Conservation (phyloP, 202 grass and related monocot genomes). For the Setaria italica region DNA sequence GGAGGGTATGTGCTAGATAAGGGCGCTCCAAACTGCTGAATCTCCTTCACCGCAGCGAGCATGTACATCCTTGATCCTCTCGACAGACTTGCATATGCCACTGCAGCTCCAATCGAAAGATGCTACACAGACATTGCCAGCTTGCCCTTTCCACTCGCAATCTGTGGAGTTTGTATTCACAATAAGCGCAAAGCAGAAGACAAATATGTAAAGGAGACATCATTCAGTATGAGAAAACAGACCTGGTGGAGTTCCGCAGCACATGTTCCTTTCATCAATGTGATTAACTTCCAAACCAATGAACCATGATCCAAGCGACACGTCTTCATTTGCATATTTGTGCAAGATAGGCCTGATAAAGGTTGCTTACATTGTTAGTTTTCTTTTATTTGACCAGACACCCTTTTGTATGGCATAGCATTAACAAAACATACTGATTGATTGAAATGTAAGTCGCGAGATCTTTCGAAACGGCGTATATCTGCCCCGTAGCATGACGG, state of each 20-base stretch:
- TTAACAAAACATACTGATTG: constrained; percentile 67
- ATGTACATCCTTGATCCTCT: constrained; percentile 85
- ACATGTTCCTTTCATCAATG: constrained; percentile 89
- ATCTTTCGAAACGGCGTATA: constrained; percentile 88
- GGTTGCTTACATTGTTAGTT: constrained; percentile 31
- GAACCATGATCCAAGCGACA: constrained; percentile 87
- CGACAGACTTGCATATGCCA: constrained; percentile 90
- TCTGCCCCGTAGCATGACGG: constrained; percentile 88
- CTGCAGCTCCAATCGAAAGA: constrained; percentile 96
- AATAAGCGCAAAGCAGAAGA: constrained; percentile 24
- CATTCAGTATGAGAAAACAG: constrained; percentile 7
- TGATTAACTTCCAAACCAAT: constrained; percentile 87
- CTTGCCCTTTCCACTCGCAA: constrained; percentile 90
- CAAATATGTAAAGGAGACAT: not conserved
- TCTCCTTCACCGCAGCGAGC: constrained; percentile 75
- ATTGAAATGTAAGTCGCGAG: constrained; percentile 92
- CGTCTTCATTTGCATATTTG: constrained; percentile 95
- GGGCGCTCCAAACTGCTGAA: constrained; percentile 70
- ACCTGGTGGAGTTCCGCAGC: constrained; percentile 94
- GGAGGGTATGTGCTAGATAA: constrained; percentile 47
- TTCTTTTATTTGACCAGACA: not conserved
- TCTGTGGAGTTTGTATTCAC: constrained; percentile 40
- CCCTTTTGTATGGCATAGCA: constrained; percentile 18
- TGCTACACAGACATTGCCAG: constrained; percentile 78
- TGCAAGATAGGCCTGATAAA: constrained; percentile 84